phyloP scores from a whole-genome alignment of 129 eudicot species.

The Erigeron canadensis region DNA sequence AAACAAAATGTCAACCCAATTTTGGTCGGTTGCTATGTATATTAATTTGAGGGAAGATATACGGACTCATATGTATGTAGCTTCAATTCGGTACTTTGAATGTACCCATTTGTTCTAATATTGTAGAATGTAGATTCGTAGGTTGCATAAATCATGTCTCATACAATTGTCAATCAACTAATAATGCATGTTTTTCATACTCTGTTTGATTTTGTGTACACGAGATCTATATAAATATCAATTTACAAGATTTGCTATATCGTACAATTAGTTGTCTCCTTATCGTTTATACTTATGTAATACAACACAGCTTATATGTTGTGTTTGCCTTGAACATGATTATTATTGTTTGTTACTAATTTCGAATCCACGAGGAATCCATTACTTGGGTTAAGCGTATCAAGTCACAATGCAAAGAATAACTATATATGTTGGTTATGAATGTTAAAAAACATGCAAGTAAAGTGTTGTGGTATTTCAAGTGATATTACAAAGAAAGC shows the following conservation, averaged over 20 bases:
- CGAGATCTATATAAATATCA: conserved; percentile 20
- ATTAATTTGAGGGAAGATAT: no score
- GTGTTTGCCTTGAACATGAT: not conserved
- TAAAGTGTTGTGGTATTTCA: no score
- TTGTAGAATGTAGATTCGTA: not conserved
- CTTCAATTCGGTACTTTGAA: not conserved
- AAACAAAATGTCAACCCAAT: not conserved
- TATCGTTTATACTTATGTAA: not conserved
- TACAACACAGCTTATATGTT: not conserved
- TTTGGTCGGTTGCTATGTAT: no score
- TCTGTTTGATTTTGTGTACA: not conserved
- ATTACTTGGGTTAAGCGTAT: no score
- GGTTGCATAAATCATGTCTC: conserved; percentile 17
- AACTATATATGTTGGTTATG: no score
- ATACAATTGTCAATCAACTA: not conserved
- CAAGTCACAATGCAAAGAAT: no score
- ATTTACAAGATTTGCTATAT: not conserved
- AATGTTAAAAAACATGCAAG: no score
- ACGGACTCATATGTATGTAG: not conserved
- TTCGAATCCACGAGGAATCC: no score
- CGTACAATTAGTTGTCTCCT: not conserved
- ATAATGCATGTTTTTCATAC: conserved; percentile 8
- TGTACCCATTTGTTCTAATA: conserved; percentile 24
- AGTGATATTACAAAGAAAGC: no score
- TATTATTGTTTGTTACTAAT: no score